Evolutionary conservation across 208 protist genomes (phyloP), one percentile per base, ranked within the genome.

Genomic region (Wallacemonas sp.): DNA sequence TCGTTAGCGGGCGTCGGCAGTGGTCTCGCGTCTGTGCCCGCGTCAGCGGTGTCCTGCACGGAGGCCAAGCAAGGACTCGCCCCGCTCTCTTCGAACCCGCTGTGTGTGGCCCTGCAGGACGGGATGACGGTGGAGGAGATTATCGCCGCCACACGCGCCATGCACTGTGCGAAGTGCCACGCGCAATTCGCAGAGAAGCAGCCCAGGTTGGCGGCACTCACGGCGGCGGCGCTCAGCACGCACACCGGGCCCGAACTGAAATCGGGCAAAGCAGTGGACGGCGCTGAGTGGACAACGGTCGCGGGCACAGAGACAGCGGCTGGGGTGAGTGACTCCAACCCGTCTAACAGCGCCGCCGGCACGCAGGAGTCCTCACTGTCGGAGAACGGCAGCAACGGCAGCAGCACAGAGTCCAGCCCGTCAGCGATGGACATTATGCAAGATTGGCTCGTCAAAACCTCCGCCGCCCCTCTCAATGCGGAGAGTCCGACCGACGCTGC

Each of bases 101-200:
- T 39, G 12, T 58, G 31, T 21, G 51, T 58, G 12, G 51, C 51
- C n/a, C 14, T 58, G 51, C 51, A 58, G 19, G 51, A 58, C 22
- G 51, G 51, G 9, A 58, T 58, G 51, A 39, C 51, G n/a, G 51
- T 58, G 15, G 51, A 58, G 8, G 51, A 58, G 19, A 58, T 58
- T 19, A 58, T 58, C 51, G 51, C 51, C 8, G 14, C 51, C 4
- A 38, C 28, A 5, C 51, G 51, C n/a, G 51, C 51, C n/a, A 22
- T 58, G 4, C 51, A 58, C 51, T 58, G 51, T 19, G 17, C 28
- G n/a, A 38, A 17, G 51, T 58, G 51, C 30, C 51, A 58, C 51
- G 31, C 51, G 12, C 51, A 39, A 21, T 19, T 58, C 30, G 6
- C 51, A 14, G 1, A 58, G 14, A 58, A 33, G 51, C 51, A 58